Base-by-base conservation (phyloP, 2,329 filamentous ascomycete species). In the Paramyrothecium sp. region DNA sequence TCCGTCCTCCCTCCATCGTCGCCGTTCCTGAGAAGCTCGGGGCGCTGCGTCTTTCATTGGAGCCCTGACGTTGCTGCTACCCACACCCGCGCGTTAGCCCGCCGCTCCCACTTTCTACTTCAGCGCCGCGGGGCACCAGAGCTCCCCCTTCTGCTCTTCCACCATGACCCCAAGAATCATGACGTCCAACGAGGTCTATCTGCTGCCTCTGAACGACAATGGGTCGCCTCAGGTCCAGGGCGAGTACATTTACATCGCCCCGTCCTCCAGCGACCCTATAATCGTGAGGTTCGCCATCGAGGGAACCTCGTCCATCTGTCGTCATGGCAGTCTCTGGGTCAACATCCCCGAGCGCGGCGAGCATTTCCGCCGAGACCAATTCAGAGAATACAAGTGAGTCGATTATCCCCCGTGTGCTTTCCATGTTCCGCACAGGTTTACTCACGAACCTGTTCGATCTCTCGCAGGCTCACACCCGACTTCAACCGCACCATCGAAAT, bases 401-500 rank as follows among this genome's bases (percentile, higher is more conserved):
- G 44, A 33, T 12, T 20, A 2, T 10, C 34, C 17, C 16, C 26
- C 20, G 48, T 21, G n/a, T 26, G 22, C 49, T 17, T n/a, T 17
- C 8, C 16, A 10, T 21, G 23, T 10, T 30, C 26, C 26, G 26
- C 26, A 5, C 26, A 30, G 26, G 5, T 5, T 30, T 30, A 30
- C 26, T 30, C 4, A 30, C 26, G 26, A 30, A 17, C 17, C 30
- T 51, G 50, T 21, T 30, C 54, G 19, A 22, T 50, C 3, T 58
- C 10, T 60, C 26, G 26, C 26, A 96, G 95, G 73, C 84, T 99
- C 62, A 83, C 88, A 33, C 92, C 95, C 56, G 90, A 96, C 77
- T 99, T 99, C 84, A 96, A 96, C 72, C 88, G 90, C 70, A 90
- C 88, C 55, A 89, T 96, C 69, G 86, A 96, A 73, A 93, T 99